Conservation (phyloP, 1,139 yeast genomes). For the Suhomyces chickasaworum region DNA sequence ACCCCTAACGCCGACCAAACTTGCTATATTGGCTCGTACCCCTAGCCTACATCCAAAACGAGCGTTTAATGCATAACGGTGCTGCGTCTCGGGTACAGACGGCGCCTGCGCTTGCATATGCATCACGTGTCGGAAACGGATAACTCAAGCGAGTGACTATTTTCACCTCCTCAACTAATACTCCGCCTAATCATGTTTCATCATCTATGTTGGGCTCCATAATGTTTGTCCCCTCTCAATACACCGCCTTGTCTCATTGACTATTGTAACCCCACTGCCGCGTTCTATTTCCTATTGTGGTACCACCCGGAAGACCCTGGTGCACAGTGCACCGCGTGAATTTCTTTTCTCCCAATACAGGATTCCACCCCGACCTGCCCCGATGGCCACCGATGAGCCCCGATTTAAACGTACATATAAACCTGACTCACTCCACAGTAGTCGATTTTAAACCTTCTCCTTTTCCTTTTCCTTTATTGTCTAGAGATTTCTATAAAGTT, state of each 20-base stretch:
- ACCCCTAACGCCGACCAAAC: neutral
- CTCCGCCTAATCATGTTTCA: neutral
- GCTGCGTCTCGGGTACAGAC: slow-evolving; percentile 7
- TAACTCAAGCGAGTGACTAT: slow-evolving; percentile 1
- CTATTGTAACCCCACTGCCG: neutral
- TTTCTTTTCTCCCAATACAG: slow-evolving; percentile 3
- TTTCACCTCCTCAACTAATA: neutral
- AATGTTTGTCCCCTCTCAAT: neutral
- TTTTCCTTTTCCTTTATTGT: too few species aligned
- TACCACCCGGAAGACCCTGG: neutral
- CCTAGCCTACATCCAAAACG: neutral
- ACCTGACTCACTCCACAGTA: neutral
- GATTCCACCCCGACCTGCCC: slow-evolving; percentile 2
- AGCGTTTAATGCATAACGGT: neutral
- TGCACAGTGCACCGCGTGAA: neutral
- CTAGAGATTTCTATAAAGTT: too few species aligned
- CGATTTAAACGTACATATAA: neutral
- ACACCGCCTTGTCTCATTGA: neutral
- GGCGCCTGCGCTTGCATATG: slow-evolving; percentile 9
- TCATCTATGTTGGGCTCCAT: neutral
- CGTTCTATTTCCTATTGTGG: neutral
- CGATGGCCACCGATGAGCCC: slow-evolving; percentile 4
- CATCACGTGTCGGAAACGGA: slow-evolving; percentile 6
- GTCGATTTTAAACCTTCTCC: neutral
- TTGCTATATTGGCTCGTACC: neutral